Percentiles rank a stretch among this genome's conserved stretches.
These are phyloP conservation scores for Nectriaceae sp. DNA, from an alignment of 2,329 filamentous ascomycete species.

Conservation along the genomic window DNA sequence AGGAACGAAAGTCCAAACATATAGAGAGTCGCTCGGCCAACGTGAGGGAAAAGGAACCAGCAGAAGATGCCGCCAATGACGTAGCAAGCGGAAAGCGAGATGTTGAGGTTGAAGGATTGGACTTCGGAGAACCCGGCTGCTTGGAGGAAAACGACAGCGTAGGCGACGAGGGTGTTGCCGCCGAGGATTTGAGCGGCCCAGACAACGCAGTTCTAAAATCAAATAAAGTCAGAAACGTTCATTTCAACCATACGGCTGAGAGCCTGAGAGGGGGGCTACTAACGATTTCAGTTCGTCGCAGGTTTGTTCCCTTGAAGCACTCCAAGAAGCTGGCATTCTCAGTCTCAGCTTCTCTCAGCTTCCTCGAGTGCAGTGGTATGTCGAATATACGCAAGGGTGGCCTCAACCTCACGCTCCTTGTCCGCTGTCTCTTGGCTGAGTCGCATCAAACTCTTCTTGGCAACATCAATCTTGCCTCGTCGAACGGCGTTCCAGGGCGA, in stretches of 20 bases:
- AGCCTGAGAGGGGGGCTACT: not conserved
- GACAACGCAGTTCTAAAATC: conserved; percentile 35
- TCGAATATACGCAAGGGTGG: conserved; percentile 11
- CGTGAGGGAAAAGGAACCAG: conserved; percentile 41
- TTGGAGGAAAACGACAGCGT: conserved; percentile 40
- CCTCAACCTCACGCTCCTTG: conserved; percentile 26
- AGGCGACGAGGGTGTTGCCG: conserved; percentile 37
- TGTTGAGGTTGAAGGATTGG: conserved; percentile 41
- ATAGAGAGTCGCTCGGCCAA: conserved; percentile 43
- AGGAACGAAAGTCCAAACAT: conserved; percentile 38
- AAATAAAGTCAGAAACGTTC: too few species aligned
- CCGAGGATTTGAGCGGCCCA: conserved; percentile 42
- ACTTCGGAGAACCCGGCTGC: conserved; percentile 38
- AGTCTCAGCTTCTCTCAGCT: conserved; percentile 25
- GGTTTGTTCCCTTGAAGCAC: conserved; percentile 46
- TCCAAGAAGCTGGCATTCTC: conserved; percentile 36
- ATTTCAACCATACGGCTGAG: too few species aligned
- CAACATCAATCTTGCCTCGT: conserved; percentile 27
- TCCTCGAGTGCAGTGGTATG: conserved; percentile 36
- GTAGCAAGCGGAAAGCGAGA: conserved; percentile 42
- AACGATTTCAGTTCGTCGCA: conserved; percentile 41
- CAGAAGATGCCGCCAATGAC: conserved; percentile 41
- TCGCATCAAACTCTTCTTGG: conserved; percentile 24
- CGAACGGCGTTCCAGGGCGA: conserved; percentile 32
- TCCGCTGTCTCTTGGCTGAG: conserved; percentile 24